Evolutionary conservation across 345 rosid genomes (phyloP), one percentile per base, ranked within the genome.

Genomic region (Murraya paniculata): DNA sequence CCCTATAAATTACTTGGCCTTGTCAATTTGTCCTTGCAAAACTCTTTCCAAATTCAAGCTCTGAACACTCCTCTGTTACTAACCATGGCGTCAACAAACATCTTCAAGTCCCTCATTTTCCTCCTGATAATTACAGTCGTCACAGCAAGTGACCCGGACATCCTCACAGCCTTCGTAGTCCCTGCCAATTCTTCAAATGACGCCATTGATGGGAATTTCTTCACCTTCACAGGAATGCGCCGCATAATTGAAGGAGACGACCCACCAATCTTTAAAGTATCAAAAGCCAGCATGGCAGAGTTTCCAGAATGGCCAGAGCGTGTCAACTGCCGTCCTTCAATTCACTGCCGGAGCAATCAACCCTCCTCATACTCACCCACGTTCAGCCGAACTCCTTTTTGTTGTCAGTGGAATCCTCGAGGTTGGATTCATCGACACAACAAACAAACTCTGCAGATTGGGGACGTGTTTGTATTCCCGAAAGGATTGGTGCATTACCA

Each of bases 391-490:
- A 76, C 79, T 80, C 64, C 66, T 71, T 21, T 53, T 75, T 24
- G 31, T 71, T 25, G 22, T 75, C 16, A 11, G 61, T 19, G 79
- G 83, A 9, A 28, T 39, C 16, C 71, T 75, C 0, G 33, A 67
- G 27, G 74, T 72, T 1, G 81, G 77, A 25, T 45, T 72, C 31
- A 14, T 70, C 7, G 70, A 59, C 50, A 53, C 55, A 3, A 41
- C 76, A 13, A 61, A 35, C 58, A 64, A 61, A 77, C 58, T 5
- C 80, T 81, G 16, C 64, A 72, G 21, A 7, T 22, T 11, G 78
- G 81, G 6, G 84, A 81, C 53, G 30, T 73, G 50, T 77, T 81
- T 59, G 31, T 78, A 36, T 68, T 81, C 30, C 78, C 84, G 0
- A 72, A 77, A 67, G 81, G 71, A 27, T 33, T 81, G 31, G 74